Evolutionary conservation across 2,329 filamentous ascomycete species (phyloP).

Genomic region (Aspergillus proliferans): DNA sequence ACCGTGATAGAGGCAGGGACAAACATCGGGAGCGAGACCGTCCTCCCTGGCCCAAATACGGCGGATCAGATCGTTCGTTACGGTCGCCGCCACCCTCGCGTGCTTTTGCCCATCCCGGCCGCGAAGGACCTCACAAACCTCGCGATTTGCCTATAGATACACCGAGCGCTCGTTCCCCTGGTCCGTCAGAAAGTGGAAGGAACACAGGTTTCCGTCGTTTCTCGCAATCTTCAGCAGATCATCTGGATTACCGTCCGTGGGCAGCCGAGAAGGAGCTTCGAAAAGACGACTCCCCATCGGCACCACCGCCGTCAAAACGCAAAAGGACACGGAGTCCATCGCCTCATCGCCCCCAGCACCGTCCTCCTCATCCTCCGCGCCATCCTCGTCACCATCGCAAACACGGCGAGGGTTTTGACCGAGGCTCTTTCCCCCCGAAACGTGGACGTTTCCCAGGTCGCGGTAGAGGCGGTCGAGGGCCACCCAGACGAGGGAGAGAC

Average conservation of each 20-base stretch:
- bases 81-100: conserved; percentile 33
- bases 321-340: conserved; percentile 39
- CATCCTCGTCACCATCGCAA: conserved; percentile 19
- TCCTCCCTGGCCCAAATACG: conserved; percentile 26
- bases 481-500: conserved; percentile 29
- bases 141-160: conserved; percentile 24
- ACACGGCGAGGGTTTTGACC: conserved; percentile 31
- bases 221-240: conserved; percentile 15
- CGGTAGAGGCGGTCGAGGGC: conserved; percentile 26
- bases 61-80: conserved; percentile 36
- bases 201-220: conserved; percentile 17
- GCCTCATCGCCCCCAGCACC: conserved; percentile 21
- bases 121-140: conserved; percentile 23
- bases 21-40: conserved; percentile 36
- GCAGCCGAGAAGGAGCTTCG: conserved; percentile 20
- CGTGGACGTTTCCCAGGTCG: conserved; percentile 30
- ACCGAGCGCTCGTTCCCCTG: conserved; percentile 22
- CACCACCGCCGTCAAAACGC: conserved; percentile 29
- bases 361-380: conserved; percentile 7
- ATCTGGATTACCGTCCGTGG: conserved; percentile 11
- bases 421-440: conserved; percentile 30
- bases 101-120: conserved; percentile 23
- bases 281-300: conserved; percentile 26
- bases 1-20: conserved; percentile 32
- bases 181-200: conserved; percentile 14